Evolutionary conservation across 2,329 filamentous ascomycete species (phyloP), one percentile per base, ranked within the genome.

Genomic region (Scedosporium boydii): DNA sequence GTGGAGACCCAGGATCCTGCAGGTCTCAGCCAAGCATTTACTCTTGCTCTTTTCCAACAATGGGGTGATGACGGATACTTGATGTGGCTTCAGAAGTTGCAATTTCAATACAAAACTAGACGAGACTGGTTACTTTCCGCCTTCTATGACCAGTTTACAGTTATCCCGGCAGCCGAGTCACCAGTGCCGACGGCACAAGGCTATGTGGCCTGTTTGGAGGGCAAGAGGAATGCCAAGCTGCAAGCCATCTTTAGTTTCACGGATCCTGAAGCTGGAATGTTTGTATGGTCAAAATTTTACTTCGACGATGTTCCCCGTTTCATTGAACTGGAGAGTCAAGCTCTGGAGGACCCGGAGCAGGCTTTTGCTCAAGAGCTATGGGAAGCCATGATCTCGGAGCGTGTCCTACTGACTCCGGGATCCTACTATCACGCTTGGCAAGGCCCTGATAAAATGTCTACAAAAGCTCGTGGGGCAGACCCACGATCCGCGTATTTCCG

Each of bases 51-150:
- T 14, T 63, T 71, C 5, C 86, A 89, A 68, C 80, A 83, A 65
- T 92, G 89, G 89, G 88, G 87, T 12, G 88, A 87, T 12, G 75
- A 78, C 1, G 88, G 88, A n/a, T 92, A 89, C 70, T 73, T 92
- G 6, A 82, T 87, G 71, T 92, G 89, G 89, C 77, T 92, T 60
- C 84, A 90, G 64, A 79, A 85, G 71, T 78, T 92, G 62, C 83
- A 88, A 60, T 75, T 85, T 70, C 80, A 88, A 69, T 92, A 91
- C 72, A 89, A 87, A 1, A 75, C 76, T 58, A 81, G 89, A 44
- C 77, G 89, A 58, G 81, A 91, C 70, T 80, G 81, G 60, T 82
- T 91, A 61, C 76, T 90, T 12, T 75, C 78, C 18, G 86, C 87
- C 0, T 89, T 71, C 41, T 46, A 63, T 14, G 16, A 60, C 1